Evolutionary conservation across 2,329 filamentous ascomycete species (phyloP).

Genomic region (Fusarium annulatum): DNA sequence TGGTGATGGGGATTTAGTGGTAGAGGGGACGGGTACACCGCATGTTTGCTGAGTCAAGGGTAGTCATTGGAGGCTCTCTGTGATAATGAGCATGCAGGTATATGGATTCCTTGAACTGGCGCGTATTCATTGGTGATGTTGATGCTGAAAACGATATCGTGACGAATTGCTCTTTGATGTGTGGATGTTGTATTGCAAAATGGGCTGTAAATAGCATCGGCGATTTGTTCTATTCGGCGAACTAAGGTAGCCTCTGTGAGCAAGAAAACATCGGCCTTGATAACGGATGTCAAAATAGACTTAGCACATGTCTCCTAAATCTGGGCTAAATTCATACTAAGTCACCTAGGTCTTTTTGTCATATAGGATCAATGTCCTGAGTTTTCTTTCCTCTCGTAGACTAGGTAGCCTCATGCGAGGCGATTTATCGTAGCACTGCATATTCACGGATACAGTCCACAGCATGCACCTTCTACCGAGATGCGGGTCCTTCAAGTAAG

Average conservation of each 20-base stretch:
- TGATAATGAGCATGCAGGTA: neutral
- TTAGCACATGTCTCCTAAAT: too few relatives aligned
- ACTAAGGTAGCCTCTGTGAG: neutral
- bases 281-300: too few relatives aligned
- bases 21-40: conserved; percentile 16
- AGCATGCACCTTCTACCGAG: neutral
- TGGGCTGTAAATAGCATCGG: neutral
- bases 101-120: conserved; percentile 2
- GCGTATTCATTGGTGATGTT: neutral
- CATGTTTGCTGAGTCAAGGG: conserved; percentile 10
- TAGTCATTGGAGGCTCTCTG: neutral
- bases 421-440: neutral
- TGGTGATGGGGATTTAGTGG: neutral
- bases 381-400: too few relatives aligned
- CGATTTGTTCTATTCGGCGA: neutral
- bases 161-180: neutral
- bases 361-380: too few relatives aligned
- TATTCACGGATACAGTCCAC: neutral
- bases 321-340: too few relatives aligned
- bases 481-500: conserved; percentile 1
- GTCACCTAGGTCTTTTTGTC: too few relatives aligned
- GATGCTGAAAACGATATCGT: neutral
- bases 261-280: too few relatives aligned
- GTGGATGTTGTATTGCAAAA: neutral
- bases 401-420: neutral